phyloP scores from a whole-genome alignment of 1,284 basidiomycete genomes.

The Ustilago hordei region DNA sequence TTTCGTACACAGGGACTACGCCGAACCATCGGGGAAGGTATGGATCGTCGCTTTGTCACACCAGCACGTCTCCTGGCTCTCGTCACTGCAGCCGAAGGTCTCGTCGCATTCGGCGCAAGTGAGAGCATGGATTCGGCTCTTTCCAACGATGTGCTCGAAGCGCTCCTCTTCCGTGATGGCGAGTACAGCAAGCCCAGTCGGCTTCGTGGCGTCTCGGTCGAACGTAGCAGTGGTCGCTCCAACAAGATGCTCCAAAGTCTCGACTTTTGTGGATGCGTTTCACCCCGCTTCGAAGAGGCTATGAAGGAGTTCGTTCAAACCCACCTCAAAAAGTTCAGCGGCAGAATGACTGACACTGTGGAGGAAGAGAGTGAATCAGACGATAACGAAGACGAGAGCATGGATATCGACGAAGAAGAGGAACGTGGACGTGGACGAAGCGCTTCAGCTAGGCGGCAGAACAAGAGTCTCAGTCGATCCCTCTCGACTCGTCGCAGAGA shows the following conservation, averaged over 20 bases:
- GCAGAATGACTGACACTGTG: constrained; percentile 40
- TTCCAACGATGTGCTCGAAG: constrained; percentile 65
- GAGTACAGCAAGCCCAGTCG: constrained; percentile 57
- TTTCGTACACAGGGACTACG: constrained; percentile 95
- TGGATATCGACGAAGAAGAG: constrained; percentile 72
- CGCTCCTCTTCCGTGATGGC: constrained; percentile 66
- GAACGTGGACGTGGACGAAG: constrained; percentile 68
- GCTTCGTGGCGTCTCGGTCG: constrained; percentile 64
- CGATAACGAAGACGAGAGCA: constrained; percentile 60
- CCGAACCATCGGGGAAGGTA: constrained; percentile 88
- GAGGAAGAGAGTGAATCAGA: constrained; percentile 53
- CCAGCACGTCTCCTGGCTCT: constrained; percentile 77
- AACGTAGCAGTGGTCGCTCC: constrained; percentile 45
- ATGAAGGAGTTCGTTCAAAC: constrained; percentile 83
- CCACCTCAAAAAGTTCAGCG: constrained; percentile 74
- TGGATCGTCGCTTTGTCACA: constrained; percentile 91
- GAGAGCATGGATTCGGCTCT: constrained; percentile 68
- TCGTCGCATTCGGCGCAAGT: constrained; percentile 66
- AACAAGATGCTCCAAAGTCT: constrained; percentile 79
- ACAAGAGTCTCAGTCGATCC: constrained; percentile 71
- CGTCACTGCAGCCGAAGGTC: constrained; percentile 61
- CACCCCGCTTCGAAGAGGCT: constrained; percentile 84
- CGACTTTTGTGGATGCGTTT: constrained; percentile 94
- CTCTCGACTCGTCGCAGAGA: constrained; percentile 65
- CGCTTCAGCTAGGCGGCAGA: constrained; percentile 14